Percentiles rank a stretch among this genome's conserved stretches.
phyloP scores from a whole-genome alignment of 2,329 filamentous ascomycete genomes.

The Fusarium mexicanum region DNA sequence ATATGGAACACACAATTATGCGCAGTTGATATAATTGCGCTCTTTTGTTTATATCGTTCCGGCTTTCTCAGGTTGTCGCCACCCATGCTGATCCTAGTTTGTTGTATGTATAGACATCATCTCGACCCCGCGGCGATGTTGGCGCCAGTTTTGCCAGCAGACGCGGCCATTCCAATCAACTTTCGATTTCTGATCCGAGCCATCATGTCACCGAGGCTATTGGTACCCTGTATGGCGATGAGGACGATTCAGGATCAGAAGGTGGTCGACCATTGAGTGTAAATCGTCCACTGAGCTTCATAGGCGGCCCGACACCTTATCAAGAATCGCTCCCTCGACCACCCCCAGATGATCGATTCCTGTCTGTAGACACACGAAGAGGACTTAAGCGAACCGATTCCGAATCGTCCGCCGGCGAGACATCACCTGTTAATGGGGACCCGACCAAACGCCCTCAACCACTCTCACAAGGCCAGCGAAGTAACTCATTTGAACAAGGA shows the following conservation, averaged over 20 bases:
- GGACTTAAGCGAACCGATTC: constrained; percentile 58
- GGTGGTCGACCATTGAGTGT: constrained; percentile 72
- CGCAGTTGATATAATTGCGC: background rate
- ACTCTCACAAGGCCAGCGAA: constrained; percentile 54
- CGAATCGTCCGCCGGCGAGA: constrained; percentile 51
- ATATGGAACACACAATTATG: background rate
- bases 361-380: constrained; percentile 51
- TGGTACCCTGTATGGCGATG: constrained; percentile 87
- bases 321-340: constrained; percentile 59
- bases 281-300: constrained; percentile 78
- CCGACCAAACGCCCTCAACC: constrained; percentile 55
- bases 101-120: constrained; percentile 60
- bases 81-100: constrained; percentile 38
- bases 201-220: constrained; percentile 97
- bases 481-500: constrained; percentile 52
- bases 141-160: constrained; percentile 66
- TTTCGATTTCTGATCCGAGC: constrained; percentile 83
- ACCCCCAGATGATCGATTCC: constrained; percentile 45
- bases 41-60: constrained; percentile 9
- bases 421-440: constrained; percentile 45
- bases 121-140: constrained; percentile 64
- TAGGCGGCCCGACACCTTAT: constrained; percentile 62
- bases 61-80: constrained; percentile 12
- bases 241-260: constrained; percentile 69
- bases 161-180: constrained; percentile 66